A percentile compares a stretch with the other conserved stretches of the same genome.
phyloP scores from a whole-genome alignment of 495 filamentous ascomycete genomes.

The Penicillium malachiteum region DNA sequence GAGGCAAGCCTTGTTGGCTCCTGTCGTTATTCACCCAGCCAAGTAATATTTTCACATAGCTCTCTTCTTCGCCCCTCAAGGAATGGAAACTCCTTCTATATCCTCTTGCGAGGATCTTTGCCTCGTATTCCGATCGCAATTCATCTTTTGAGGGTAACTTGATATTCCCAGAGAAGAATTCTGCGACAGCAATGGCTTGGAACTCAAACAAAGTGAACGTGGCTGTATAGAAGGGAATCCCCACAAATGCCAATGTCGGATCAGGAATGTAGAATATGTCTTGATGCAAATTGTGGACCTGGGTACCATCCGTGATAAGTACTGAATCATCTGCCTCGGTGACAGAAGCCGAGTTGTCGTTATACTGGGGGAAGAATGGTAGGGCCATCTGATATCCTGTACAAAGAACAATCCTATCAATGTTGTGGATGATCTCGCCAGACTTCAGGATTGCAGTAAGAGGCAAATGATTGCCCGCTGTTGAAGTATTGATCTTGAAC shows the following conservation, averaged over 20 bases:
- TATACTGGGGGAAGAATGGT: slow-evolving; percentile 54
- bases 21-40: slow-evolving; percentile 52
- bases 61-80: slow-evolving; percentile 50
- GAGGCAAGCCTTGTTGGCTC: slow-evolving; percentile 22
- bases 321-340: slow-evolving; percentile 46
- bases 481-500: slow-evolving; percentile 22
- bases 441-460: slow-evolving; percentile 39
- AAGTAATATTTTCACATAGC: slow-evolving; percentile 54
- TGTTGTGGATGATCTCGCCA: slow-evolving; percentile 42
- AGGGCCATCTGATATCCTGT: slow-evolving; percentile 64
- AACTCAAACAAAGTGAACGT: slow-evolving; percentile 67
- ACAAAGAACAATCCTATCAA: slow-evolving; percentile 58
- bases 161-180: slow-evolving; percentile 53
- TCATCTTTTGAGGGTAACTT: slow-evolving; percentile 43
- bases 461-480: slow-evolving; percentile 25
- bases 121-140: slow-evolving; percentile 55
- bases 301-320: slow-evolving; percentile 62
- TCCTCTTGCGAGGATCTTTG: slow-evolving; percentile 43
- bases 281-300: slow-evolving; percentile 65
- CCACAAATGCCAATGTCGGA: slow-evolving; percentile 60
- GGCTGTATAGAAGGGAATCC: slow-evolving; percentile 58
- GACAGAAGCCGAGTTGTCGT: slow-evolving; percentile 29
- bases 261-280: slow-evolving; percentile 69
- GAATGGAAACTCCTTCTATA: slow-evolving; percentile 55
- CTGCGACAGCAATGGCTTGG: slow-evolving; percentile 59